Percentiles rank a stretch among this genome's conserved stretches.
phyloP scores from a whole-genome alignment of 139 green algal genomes.

The Volvox reticuliferus region DNA sequence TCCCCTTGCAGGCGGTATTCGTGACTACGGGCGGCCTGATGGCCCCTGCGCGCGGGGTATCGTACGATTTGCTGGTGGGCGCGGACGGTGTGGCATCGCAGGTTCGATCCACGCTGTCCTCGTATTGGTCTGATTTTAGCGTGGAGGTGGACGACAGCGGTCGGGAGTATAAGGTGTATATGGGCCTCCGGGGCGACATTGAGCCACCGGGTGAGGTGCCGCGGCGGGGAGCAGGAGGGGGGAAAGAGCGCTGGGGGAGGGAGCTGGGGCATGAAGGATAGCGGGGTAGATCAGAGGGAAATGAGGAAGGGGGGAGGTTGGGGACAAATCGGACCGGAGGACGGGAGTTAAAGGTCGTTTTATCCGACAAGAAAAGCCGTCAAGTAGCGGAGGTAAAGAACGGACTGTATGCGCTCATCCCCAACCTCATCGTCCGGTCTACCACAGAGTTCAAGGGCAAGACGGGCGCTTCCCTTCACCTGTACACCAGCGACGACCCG shows the following conservation, averaged over 20 bases:
- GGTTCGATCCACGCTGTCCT: constrained; percentile 47
- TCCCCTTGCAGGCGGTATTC: neutral
- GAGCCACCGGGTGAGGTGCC: constrained; percentile 53
- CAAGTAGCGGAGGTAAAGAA: too few relatives aligned
- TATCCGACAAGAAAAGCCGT: too few relatives aligned
- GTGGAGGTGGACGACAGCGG: constrained; percentile 58
- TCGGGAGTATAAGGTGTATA: constrained; percentile 69
- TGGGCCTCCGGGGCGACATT: constrained; percentile 51
- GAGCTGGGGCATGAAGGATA: neutral
- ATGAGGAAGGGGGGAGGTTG: neutral
- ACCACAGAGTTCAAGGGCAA: constrained; percentile 60
- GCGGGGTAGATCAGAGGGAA: neutral
- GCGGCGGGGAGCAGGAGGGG: neutral
- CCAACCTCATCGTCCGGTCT: neutral
- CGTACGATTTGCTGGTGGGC: constrained; percentile 71
- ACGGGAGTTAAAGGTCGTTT: too few relatives aligned
- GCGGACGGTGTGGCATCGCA: constrained; percentile 63
- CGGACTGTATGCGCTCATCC: too few relatives aligned
- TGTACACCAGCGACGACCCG: constrained; percentile 61
- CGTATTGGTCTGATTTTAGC: constrained; percentile 49
- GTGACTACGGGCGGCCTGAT: constrained; percentile 23
- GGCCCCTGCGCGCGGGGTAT: neutral
- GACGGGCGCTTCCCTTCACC: constrained; percentile 62
- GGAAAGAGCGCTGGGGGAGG: neutral
- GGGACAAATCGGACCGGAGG: neutral